Base-by-base conservation (phyloP, 2,329 filamentous ascomycete species). In the Bipolaris bicolor region DNA sequence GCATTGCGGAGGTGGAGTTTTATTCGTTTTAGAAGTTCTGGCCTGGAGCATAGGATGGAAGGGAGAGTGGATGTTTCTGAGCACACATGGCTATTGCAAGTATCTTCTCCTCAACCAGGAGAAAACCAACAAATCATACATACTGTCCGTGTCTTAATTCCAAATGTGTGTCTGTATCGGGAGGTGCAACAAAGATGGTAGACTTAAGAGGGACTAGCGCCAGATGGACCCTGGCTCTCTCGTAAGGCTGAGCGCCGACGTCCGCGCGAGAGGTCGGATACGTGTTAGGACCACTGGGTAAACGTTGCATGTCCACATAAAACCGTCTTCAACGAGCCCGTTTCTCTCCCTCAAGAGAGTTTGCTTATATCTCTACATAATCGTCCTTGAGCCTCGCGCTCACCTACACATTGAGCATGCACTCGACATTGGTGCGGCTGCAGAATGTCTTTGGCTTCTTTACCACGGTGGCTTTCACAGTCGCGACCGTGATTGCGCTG, bases 371-470 rank as follows among this genome's bases (percentile, higher is more conserved):
- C 60, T 31, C 36, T 39, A 26, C 18, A 57, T 3, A 39, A 24
- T 9, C 26, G 16, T 11, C 11, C 18, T 31, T 34, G 47, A 44
- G 47, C 52, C 5, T 31, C 24, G 47, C 39, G 41, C 52, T 53
- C 45, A 49, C 36, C 43, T 15, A 43, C 5, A 24, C 16, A 34
- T 37, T 29, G 33, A 51, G 45, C 36, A 98, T 99, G 95, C 89
- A 97, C 79, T 96, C 91, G 73, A 86, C 90, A 45, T 79, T 96
- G 47, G 92, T 90, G 62, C 91, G 95, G 67, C 78, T 89, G 66
- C 95, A 99, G 79, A 94, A 92, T 80, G 89, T 92, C 76, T 99
- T 99, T 77, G 92, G 95, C 78, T 97, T 96, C 86, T 97, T 98
- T 83, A 98, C 95, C 16, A 96, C 92, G 24, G 92, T 97, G 63